Evolutionary conservation across 1,139 yeast species (phyloP).

Genomic region (Nematodospora anomalae): DNA sequence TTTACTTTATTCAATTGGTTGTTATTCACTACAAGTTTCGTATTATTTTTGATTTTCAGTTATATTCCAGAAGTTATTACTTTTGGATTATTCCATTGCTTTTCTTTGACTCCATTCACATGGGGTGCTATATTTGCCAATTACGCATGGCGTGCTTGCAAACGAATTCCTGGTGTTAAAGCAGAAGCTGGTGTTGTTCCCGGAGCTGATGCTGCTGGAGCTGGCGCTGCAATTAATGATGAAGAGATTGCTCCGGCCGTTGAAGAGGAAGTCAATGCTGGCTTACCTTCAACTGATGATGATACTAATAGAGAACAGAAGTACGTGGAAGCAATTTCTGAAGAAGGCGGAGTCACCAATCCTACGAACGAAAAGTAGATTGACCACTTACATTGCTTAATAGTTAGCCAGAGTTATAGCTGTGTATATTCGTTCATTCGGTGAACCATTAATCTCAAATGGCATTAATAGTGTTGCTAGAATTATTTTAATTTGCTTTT

Average conservation of each 20-base stretch:
- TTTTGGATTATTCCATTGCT: conserved; percentile 7
- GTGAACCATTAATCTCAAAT: no score
- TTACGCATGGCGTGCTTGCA: conserved; percentile 2
- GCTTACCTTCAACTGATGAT: neutral
- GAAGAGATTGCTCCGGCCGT: conserved; percentile 11
- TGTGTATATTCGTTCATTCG: no score
- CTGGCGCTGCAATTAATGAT: conserved; percentile 36
- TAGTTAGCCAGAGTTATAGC: no score
- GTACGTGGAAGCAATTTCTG: conserved; percentile 19
- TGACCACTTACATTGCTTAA: neutral
- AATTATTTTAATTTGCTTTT: no score
- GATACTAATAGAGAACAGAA: neutral
- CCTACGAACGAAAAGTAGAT: neutral
- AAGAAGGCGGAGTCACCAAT: conserved; percentile 18
- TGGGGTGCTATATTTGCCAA: conserved; percentile 8
- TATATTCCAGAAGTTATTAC: conserved; percentile 22
- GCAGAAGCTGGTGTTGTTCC: neutral
- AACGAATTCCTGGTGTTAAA: neutral
- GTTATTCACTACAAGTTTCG: conserved; percentile 24
- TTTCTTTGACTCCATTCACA: conserved; percentile 2
- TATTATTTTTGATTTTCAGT: conserved; percentile 22
- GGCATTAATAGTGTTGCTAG: no score
- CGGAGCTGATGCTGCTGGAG: conserved; percentile 59
- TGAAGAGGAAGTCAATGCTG: neutral
- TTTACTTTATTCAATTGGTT: conserved; percentile 32